These are phyloP conservation scores for Erodium texanum DNA, from an alignment of 441 rosid genomes.

Conservation along the genomic window DNA sequence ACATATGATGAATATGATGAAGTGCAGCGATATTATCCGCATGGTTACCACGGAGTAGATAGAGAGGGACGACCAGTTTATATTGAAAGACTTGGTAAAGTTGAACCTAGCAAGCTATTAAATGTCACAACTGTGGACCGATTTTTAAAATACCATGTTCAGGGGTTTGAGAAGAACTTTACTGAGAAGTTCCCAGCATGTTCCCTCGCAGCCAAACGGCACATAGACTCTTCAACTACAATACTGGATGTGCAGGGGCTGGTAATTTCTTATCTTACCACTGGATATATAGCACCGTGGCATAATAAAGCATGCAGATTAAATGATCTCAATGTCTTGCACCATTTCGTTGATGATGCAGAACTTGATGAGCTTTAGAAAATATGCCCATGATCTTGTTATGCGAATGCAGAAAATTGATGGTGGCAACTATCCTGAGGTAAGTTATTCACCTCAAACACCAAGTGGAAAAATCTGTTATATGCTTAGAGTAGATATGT, in stretches of 20 bases:
- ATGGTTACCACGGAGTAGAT: conserved; percentile 93
- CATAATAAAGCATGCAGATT: conserved; percentile 4
- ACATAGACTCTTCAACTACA: conserved; percentile 88
- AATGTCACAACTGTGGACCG: conserved; percentile 86
- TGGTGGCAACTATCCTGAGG: conserved; percentile 98
- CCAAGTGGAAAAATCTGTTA: not conserved
- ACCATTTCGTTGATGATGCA: conserved; percentile 27
- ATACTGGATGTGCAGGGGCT: conserved; percentile 96
- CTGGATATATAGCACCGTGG: not conserved
- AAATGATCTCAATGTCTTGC: conserved; percentile 8
- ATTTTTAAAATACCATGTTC: conserved; percentile 78
- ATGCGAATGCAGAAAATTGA: conserved; percentile 83
- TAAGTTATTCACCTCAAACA: conserved; percentile 12
- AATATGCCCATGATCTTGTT: conserved; percentile 85
- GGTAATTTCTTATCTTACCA: conserved; percentile 37
- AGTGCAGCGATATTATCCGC: conserved; percentile 82
- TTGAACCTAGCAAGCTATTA: conserved; percentile 83
- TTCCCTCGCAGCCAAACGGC: conserved; percentile 83
- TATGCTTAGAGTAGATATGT: not conserved
- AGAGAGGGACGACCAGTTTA: conserved; percentile 95
- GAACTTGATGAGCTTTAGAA: conserved; percentile 84
- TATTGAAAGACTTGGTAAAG: conserved; percentile 88
- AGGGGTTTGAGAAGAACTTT: conserved; percentile 85
- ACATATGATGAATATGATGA: conserved; percentile 68
- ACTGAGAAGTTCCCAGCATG: conserved; percentile 85